These are phyloP conservation scores for Nigrograna mackinnonii DNA, from an alignment of 2,329 filamentous ascomycete species.

Conservation along the genomic window DNA sequence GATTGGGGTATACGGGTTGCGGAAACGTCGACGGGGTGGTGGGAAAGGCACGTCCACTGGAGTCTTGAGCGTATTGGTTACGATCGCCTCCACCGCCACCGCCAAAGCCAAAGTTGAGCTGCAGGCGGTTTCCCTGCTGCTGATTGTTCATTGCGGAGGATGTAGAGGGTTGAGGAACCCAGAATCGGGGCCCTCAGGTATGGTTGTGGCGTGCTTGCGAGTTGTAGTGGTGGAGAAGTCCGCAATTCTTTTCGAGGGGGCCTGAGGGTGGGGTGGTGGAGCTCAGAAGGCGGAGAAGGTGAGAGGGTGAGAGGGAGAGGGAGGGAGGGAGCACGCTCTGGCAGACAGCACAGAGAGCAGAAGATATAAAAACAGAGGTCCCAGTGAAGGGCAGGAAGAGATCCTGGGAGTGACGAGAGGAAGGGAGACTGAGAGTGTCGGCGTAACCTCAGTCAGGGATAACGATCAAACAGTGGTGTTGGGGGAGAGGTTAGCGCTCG, in stretches of 20 bases:
- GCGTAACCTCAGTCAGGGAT: no score
- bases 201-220: slow-evolving; percentile 9
- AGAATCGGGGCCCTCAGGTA: slow-evolving; percentile 7
- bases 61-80: slow-evolving; percentile 46
- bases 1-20: slow-evolving; percentile 76
- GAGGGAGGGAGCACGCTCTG: slow-evolving; percentile 4
- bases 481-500: no score
- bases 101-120: slow-evolving; percentile 56
- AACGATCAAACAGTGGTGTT: no score
- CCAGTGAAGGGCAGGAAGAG: background rate
- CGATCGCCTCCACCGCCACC: slow-evolving; percentile 36
- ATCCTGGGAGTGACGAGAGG: no score
- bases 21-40: slow-evolving; percentile 94
- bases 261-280: slow-evolving; percentile 4
- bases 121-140: slow-evolving; percentile 50
- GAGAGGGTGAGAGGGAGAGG: slow-evolving; percentile 4
- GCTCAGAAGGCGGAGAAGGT: background rate
- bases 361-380: background rate
- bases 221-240: slow-evolving; percentile 9
- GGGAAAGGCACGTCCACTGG: slow-evolving; percentile 52
- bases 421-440: background rate
- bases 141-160: slow-evolving; percentile 38
- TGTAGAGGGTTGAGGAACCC: slow-evolving; percentile 4
- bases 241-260: slow-evolving; percentile 18
- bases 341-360: background rate